Evolutionary conservation across 2,329 filamentous ascomycete species (phyloP), one percentile per base, ranked within the genome.

Genomic region (Gliomastix tumulicola): DNA sequence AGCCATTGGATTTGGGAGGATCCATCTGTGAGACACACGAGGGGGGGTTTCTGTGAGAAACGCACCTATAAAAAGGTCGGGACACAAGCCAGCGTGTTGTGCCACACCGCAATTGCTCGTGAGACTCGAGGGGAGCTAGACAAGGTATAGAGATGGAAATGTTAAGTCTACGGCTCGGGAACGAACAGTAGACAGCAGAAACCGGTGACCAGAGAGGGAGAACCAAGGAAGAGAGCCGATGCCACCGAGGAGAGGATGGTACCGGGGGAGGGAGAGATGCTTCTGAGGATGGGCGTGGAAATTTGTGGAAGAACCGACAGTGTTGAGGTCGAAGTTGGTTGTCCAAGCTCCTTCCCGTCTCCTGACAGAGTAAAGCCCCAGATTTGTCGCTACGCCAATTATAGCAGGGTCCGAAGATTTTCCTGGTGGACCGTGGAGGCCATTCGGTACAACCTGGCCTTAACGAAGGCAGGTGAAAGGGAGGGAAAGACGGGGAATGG

Each of bases 271-370:
- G n/a, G n/a, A 51, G 49, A 56, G 50, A 52, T 46, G 44, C 36
- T 40, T 43, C 39, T 37, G 39, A 41, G 38, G 43, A 45, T 42
- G 43, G 41, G 38, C 41, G 37, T 45, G 39, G 40, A 49, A 46
- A 48, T 45, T 43, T 47, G n/a, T 28, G 25, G 25, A 16, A 28
- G 17, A 28, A 16, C 13, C 25, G 10, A 28, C 17, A 49, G 62
- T 52, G 57, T 54, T 62, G 56, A 64, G 53, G 60, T 63, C 57
- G 60, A 62, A 62, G 59, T 55, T 62, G 59, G 51, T 54, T 55
- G 30, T 28, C 25, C 13, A 30, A 30, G 30, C 13, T 16, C 25
- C 13, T 28, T 28, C 13, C 25, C 25, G 13, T 28, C 17, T 13
- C 25, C n/a, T n/a, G n/a, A n/a, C n/a, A n/a, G n/a, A n/a, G n/a